These are phyloP conservation scores for Globisporangium ultimum DNA, from an alignment of 352 stramenopile genomes.

Conservation along the genomic window DNA sequence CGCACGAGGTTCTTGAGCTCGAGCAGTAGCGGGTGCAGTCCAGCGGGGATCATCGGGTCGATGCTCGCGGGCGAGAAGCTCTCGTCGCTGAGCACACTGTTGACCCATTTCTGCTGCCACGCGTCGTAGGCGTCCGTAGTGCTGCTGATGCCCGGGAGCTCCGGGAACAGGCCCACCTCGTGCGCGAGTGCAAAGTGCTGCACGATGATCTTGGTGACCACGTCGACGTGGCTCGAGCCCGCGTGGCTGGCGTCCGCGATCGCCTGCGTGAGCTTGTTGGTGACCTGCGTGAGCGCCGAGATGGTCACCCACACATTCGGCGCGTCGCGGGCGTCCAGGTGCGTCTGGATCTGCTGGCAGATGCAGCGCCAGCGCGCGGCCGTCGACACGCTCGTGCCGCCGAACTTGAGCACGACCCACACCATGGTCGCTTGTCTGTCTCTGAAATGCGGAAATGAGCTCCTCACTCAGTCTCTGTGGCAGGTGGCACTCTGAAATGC, in stretches of 20 bases:
- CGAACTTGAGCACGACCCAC: conserved; percentile 90
- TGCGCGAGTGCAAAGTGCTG: conserved; percentile 76
- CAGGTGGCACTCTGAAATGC: too few species aligned
- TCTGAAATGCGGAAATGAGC: conserved; percentile 2
- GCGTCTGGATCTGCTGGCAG: conserved; percentile 59
- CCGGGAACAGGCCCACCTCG: conserved; percentile 56
- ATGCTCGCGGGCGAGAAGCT: conserved; percentile 45
- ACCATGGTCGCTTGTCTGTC: conserved; percentile 5
- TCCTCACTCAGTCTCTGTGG: conserved; percentile 7
- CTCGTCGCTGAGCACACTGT: conserved; percentile 49
- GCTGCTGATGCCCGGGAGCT: conserved; percentile 23
- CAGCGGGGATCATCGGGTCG: conserved; percentile 34
- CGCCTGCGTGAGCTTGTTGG: conserved; percentile 77
- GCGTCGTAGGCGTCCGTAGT: conserved; percentile 43
- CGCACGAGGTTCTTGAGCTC: conserved; percentile 82
- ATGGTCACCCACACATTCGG: conserved; percentile 85
- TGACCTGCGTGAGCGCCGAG: conserved; percentile 83
- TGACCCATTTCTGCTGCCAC: conserved; percentile 62
- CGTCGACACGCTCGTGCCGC: conserved; percentile 85
- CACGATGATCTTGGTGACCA: conserved; percentile 46
- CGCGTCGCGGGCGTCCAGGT: conserved; percentile 35
- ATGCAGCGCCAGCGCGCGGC: conserved; percentile 76
- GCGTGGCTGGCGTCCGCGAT: conserved; percentile 41
- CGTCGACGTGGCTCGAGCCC: conserved; percentile 34
- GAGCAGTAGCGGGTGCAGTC: conserved; percentile 61